Base-by-base conservation (phyloP, 768 basidiomycete species). In the Mycena maculata region DNA sequence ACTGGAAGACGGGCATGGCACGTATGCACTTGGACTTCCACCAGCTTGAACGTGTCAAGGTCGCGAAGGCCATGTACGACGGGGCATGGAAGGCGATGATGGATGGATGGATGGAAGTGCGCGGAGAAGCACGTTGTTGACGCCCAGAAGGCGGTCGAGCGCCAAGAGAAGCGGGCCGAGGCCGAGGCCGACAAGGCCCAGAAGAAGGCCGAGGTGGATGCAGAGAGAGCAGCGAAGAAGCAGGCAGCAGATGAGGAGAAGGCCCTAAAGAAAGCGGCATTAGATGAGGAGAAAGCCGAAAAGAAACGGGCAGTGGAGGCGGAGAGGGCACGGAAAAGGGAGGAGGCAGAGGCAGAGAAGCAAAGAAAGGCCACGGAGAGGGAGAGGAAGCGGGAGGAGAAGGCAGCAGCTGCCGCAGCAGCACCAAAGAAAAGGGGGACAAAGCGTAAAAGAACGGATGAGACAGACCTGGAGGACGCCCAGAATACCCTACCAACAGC, bases 131-230 rank as follows among this genome's bases (percentile, higher is more conserved):
- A 28, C 1, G 42, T 16, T 3, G 27, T 23, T 15, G 42, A 44
- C 15, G 56, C 56, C 15, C 4, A 30, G 41, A 44, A 45, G 28
- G 42, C 39, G 11, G 12, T 31, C 7, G 54, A 55, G 38, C 54
- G 50, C 4, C 30, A 36, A 11, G 9, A 41, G 13, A 8, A 12
- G 54, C 12, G 12, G n/a, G 63, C 63, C 10, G 30, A 13, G 36
- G 67, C 18, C 1, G 56, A 68, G 12, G 67, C 60, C 8, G 52
- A 55, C 33, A 58, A 30, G 39, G 60, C 62, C 7, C 23, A 15
- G 53, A 36, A 28, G 47, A 62, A 67, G 60, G 52, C 20, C 10
- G 52, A 28, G 28, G 60, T 30, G 13, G 39, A 47, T 42, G 60
- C 47, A 13, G 41, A 44, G 55, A 41, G 22, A 27, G 41, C 30